These are phyloP conservation scores for Nigrospora sphaerica DNA, from an alignment of 2,329 filamentous ascomycete species.

Conservation along the genomic window DNA sequence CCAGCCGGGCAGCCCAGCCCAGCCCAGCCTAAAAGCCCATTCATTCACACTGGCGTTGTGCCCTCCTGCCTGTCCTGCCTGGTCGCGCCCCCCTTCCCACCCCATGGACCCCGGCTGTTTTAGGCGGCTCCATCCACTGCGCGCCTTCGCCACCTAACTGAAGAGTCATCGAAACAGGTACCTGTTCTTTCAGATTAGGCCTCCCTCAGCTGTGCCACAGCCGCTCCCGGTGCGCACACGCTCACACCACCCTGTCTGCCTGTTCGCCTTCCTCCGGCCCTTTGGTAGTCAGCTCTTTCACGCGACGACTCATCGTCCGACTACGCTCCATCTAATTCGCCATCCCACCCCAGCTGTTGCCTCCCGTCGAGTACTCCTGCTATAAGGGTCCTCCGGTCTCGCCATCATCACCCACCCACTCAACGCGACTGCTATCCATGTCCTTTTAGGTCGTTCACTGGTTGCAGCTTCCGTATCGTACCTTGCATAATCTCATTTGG, in stretches of 20 bases:
- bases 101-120: not conserved
- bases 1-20: not conserved
- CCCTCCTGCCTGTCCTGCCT: too few species aligned
- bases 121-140: slow-evolving; percentile 8
- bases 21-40: not conserved
- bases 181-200: not conserved
- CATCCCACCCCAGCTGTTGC: slow-evolving; percentile 4
- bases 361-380: slow-evolving; percentile 10
- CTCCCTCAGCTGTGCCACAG: not conserved
- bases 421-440: slow-evolving; percentile 9
- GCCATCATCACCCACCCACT: slow-evolving; percentile 5
- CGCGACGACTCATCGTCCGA: slow-evolving; percentile 9
- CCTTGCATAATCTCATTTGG: slow-evolving; percentile 22
- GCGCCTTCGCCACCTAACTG: slow-evolving; percentile 24
- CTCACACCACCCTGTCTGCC: not conserved
- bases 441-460: slow-evolving; percentile 14
- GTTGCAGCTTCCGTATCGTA: slow-evolving; percentile 20
- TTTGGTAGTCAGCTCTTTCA: slow-evolving; percentile 2
- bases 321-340: slow-evolving; percentile 7
- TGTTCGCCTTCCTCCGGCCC: not conserved
- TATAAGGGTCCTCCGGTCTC: slow-evolving; percentile 13
- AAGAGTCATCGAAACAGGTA: slow-evolving; percentile 23
- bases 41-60: not conserved
- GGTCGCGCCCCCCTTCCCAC: too few species aligned
- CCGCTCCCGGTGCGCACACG: not conserved